A percentile compares a stretch with the other conserved stretches of the same genome.
Evolutionary conservation across 2,329 filamentous ascomycete species (phyloP).

Genomic region (Colletotrichum sp.): DNA sequence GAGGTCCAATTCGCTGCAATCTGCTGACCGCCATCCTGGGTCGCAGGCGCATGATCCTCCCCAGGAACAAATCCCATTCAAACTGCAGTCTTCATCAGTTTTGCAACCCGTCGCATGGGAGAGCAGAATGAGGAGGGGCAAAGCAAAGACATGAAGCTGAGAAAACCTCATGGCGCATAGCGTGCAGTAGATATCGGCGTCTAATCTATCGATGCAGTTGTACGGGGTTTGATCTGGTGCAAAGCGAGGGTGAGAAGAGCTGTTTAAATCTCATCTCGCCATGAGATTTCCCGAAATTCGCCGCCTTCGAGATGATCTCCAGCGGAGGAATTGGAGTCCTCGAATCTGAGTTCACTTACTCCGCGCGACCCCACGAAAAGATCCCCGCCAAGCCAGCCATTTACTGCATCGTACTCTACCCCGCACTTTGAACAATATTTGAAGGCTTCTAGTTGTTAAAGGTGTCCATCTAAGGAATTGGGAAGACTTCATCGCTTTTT

Average conservation of each 20-base stretch:
- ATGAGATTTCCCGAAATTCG: background rate
- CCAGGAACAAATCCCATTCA: conserved; percentile 32
- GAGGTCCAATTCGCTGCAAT: conserved; percentile 51
- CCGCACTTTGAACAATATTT: background rate
- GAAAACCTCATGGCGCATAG: background rate
- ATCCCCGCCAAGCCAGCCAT: background rate
- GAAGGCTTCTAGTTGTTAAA: background rate
- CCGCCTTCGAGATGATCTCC: background rate
- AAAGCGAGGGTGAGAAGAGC: background rate
- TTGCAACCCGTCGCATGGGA: conserved; percentile 7
- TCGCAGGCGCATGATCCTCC: conserved; percentile 34
- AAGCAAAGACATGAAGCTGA: background rate
- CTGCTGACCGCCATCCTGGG: conserved; percentile 45
- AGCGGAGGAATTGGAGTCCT: background rate
- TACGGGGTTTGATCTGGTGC: background rate
- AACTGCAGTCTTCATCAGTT: conserved; percentile 32
- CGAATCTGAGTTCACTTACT: background rate
- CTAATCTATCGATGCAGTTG: background rate
- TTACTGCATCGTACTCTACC: background rate
- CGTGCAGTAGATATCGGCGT: accelerated
- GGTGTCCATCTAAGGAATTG: background rate
- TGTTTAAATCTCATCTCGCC: background rate
- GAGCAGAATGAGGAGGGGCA: background rate
- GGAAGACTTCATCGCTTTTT: background rate
- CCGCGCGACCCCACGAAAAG: background rate